Evolutionary conservation across 2,329 filamentous ascomycete genomes (phyloP), one percentile per base, ranked within the genome.

Genomic region (Didymellaceae sp.): DNA sequence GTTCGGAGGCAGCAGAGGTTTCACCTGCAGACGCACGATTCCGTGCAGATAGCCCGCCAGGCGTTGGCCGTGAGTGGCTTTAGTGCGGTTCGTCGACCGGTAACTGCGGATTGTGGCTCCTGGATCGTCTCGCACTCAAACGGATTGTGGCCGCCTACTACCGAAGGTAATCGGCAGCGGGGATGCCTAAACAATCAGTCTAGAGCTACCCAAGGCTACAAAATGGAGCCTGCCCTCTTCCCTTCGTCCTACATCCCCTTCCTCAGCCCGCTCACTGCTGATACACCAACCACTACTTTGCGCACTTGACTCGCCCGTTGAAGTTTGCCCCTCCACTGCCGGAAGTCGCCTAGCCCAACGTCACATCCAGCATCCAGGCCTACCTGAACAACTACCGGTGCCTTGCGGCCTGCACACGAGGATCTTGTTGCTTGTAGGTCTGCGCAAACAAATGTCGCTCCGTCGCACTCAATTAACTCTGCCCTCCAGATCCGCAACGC

Each of bases 11-110:
- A 52, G 42, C 43, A 57, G 52, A 50, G 33, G 57, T 59, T 58
- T 61, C 56, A 58, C 49, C 51, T 63, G 62, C 62, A 64, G 56
- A 50, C 44, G 55, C 54, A 52, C 42, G 48, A 55, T 52, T 54
- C 50, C 54, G 45, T 58, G 57, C 59, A 61, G 53, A 17, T 13
- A 45, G 32, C 5, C 28, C 30, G 42, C 37, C 35, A 32, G 17
- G 31, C 39, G 20, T 32, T 21, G 16, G n/a, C 32, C 32, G 32
- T 34, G 33, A 13, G 14, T 42, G 31, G 31, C 31, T 38, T 28
- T 49, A 42, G 45, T 25, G 39, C 38, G 31, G 38, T 37, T 38
- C 30, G 32, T 35, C 8, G 25, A 18, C 38, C 32, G 45, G 45
- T 43, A 38, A 43, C 24, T 38, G 38, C 32, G 45, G 45, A 22